These are phyloP conservation scores for Melampsora larici-populina DNA, from an alignment of 1,284 basidiomycete species.

Conservation along the genomic window DNA sequence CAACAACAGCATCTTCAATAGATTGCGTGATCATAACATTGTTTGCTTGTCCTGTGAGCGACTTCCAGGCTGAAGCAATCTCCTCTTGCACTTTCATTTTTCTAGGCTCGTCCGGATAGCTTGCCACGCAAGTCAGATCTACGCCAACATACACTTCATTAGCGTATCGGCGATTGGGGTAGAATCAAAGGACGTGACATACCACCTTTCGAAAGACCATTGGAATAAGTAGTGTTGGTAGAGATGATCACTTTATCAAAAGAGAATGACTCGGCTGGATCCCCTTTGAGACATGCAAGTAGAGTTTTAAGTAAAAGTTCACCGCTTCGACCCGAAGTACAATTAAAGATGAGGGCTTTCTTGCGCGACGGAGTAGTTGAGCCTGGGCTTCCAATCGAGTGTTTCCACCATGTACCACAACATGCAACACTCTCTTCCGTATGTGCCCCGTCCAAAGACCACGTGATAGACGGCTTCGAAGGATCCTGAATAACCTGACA, in stretches of 20 bases:
- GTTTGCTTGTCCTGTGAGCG: conserved; percentile 62
- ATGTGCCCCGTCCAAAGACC: conserved; percentile 35
- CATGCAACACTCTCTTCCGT: conserved; percentile 83
- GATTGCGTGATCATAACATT: conserved; percentile 76
- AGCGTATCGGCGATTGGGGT: neutral
- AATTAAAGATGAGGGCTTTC: conserved; percentile 80
- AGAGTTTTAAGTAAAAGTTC: too few species aligned
- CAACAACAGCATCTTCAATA: conserved; percentile 77
- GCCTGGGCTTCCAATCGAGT: neutral
- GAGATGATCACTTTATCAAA: conserved; percentile 90
- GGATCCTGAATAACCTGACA: conserved; percentile 77
- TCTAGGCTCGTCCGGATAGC: conserved; percentile 64
- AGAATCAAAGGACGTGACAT: neutral
- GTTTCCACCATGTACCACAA: conserved; percentile 75
- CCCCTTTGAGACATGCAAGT: conserved; percentile 56
- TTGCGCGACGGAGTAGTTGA: neutral
- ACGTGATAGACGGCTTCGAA: conserved; percentile 60
- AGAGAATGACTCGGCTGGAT: conserved; percentile 54
- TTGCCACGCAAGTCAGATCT: conserved; percentile 53
- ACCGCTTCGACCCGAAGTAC: conserved; percentile 85
- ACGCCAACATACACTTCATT: neutral
- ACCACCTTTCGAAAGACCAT: conserved; percentile 64
- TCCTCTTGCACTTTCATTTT: conserved; percentile 72
- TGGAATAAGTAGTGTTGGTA: conserved; percentile 87
- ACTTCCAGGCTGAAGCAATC: conserved; percentile 70